Conservation (phyloP, 2,329 filamentous ascomycete genomes). For the Calonectria crousiana region DNA sequence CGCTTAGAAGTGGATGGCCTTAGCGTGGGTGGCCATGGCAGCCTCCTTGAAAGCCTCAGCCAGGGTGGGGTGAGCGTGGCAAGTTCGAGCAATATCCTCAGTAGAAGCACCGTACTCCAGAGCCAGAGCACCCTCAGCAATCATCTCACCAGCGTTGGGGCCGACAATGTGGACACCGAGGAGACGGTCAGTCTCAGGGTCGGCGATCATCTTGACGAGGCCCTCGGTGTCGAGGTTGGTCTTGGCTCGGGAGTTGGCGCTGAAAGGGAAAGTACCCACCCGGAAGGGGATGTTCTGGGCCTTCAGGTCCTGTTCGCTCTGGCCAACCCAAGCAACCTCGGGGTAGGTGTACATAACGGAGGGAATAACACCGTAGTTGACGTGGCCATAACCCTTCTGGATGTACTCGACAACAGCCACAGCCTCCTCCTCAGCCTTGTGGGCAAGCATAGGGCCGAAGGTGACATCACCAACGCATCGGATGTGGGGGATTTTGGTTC, state of each 20-base stretch:
- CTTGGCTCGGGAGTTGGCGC: conserved; percentile 98
- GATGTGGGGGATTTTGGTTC: conserved; percentile 97
- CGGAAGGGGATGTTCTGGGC: conserved; percentile 90
- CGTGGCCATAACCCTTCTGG: conserved; percentile 96
- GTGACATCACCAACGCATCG: conserved; percentile 96
- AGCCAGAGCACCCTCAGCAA: conserved; percentile 94
- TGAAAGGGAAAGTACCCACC: conserved; percentile 95
- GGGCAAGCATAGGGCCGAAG: conserved; percentile 98
- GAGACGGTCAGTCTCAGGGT: conserved; percentile 95
- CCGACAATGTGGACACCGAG: conserved; percentile 97
- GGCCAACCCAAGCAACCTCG: conserved; percentile 98
- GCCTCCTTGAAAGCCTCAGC: conserved; percentile 99
- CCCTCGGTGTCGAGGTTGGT: conserved; percentile 97
- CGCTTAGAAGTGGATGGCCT: conserved; percentile 92
- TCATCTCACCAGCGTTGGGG: conserved; percentile 98
- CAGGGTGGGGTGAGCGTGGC: conserved; percentile 95
- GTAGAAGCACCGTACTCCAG: conserved; percentile 96
- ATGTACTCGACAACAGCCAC: conserved; percentile 97
- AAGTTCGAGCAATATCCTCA: conserved; percentile 94
- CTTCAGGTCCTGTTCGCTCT: conserved; percentile 97
- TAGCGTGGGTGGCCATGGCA: conserved; percentile 95
- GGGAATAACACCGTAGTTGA: conserved; percentile 98
- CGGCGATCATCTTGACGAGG: conserved; percentile 95
- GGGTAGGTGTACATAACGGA: conserved; percentile 99
- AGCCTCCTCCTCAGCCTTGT: conserved; percentile 99